Base-by-base conservation (phyloP, 2,329 filamentous ascomycete genomes). In the Fusarium scirpi region DNA sequence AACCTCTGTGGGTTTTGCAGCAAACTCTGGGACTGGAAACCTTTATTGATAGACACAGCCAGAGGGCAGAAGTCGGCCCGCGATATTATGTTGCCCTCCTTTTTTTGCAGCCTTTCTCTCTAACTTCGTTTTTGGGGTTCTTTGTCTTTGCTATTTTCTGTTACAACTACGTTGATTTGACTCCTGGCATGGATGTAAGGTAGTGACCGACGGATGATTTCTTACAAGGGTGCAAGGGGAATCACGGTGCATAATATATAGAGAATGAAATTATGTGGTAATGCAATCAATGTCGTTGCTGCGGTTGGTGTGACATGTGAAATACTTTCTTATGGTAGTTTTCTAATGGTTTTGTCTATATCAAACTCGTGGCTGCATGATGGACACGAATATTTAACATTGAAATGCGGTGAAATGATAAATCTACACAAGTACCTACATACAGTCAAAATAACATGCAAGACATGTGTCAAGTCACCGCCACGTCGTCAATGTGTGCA, bases 221-320 rank as follows among this genome's bases (percentile, higher is more conserved):
- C 63, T 70, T 67, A 68, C 63, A 69, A 53, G 56, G 69, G 71
- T 72, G 71, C 51, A 70, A 71, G 69, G 67, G 62, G 59, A 75
- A 71, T 70, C 71, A 53, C 62, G 74, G 72, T 76, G 74, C 74
- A 76, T 76, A 76, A 74, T 69, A 72, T 63, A 72, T 74, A 76
- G 73, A 75, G 67, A 76, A 71, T 75, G 70, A 68, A 49, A 62
- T 74, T 76, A n/a, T 59, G 67, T 68, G 65, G 65, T 63, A 63
- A 66, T 66, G 65, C 70, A 66, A 61, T 62, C 56, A 27, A 56
- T 55, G 52, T 52, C 62, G 48, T 51, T 71, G 60, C 52, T 56
- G 25, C 24, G 30, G 47, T 57, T 52, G 12, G 34, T 44, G 30
- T 32, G 32, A 38, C 16, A 27, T 40, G 32, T 11, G 12, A 41